Conservation (phyloP, 2,329 filamentous ascomycete genomes). For the Capronia epimyces region DNA sequence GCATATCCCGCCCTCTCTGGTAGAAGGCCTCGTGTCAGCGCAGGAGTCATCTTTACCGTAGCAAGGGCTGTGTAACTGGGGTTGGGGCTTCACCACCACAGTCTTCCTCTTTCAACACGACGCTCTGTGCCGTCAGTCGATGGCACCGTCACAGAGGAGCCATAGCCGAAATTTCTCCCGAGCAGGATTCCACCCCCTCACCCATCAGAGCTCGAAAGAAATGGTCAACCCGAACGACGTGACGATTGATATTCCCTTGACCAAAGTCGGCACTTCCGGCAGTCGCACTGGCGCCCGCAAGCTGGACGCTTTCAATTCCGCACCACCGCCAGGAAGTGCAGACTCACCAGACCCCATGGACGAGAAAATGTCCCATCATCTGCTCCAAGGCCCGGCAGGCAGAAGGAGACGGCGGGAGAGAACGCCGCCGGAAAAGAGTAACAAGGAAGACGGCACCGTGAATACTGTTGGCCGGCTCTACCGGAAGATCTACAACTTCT, state of each 20-base stretch:
- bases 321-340: conserved; percentile 30
- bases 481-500: conserved; percentile 57
- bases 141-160: conserved; percentile 17
- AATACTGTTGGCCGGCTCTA: conserved; percentile 58
- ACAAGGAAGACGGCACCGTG: conserved; percentile 50
- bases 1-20: conserved; percentile 1
- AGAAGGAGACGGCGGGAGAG: conserved; percentile 37
- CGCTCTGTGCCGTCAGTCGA: conserved; percentile 16
- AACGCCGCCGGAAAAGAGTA: conserved; percentile 33
- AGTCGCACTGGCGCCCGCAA: conserved; percentile 43
- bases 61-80: neutral
- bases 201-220: conserved; percentile 34
- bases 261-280: conserved; percentile 48
- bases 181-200: conserved; percentile 42
- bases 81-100: conserved; percentile 11
- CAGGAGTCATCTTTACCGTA: neutral
- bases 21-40: neutral
- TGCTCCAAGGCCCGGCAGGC: conserved; percentile 22
- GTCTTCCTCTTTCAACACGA: conserved; percentile 10
- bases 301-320: conserved; percentile 34
- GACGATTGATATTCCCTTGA: conserved; percentile 58
- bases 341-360: conserved; percentile 29
- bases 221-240: conserved; percentile 49
- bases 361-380: conserved; percentile 24
- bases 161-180: conserved; percentile 39